Evolutionary conservation across 2,329 filamentous ascomycete genomes (phyloP).

Genomic region (Paramyrothecium roridum): DNA sequence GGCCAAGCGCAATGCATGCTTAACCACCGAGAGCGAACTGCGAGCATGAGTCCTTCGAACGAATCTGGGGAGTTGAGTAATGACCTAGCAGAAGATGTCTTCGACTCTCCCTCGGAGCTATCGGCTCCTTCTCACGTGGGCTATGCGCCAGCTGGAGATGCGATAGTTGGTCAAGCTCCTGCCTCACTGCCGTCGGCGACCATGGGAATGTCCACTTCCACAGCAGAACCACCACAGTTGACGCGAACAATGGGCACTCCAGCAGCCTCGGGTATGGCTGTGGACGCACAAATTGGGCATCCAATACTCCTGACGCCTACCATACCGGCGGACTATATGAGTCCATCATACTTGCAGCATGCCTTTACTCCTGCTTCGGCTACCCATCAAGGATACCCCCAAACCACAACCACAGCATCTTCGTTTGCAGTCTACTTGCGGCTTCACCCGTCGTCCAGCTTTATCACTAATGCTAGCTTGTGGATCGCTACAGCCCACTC

Average conservation of each 20-base stretch:
- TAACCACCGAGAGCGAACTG: too few relatives aligned
- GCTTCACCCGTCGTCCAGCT: slow-evolving; percentile 61
- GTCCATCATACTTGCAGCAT: slow-evolving; percentile 26
- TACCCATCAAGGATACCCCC: slow-evolving; percentile 18
- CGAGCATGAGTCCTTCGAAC: too few relatives aligned
- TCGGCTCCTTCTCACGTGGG: slow-evolving; percentile 17
- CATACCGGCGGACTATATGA: slow-evolving; percentile 30
- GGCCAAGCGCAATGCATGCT: too few relatives aligned
- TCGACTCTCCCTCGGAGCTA: slow-evolving; percentile 19
- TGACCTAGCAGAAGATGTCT: slow-evolving; percentile 13
- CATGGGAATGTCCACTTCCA: slow-evolving; percentile 11
- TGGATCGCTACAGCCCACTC: slow-evolving; percentile 65
- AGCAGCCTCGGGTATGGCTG: slow-evolving; percentile 16
- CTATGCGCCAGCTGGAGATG: slow-evolving; percentile 14
- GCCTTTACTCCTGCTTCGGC: slow-evolving; percentile 19
- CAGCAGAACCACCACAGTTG: slow-evolving; percentile 13
- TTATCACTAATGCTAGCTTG: slow-evolving; percentile 46
- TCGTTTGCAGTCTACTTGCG: slow-evolving; percentile 64
- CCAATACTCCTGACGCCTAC: slow-evolving; percentile 36
- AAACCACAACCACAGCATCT: slow-evolving; percentile 13
- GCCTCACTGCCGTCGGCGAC: slow-evolving; percentile 10
- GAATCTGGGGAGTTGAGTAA: slow-evolving; percentile 11
- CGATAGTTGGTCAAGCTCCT: slow-evolving; percentile 13
- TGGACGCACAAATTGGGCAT: slow-evolving; percentile 33
- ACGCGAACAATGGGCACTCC: slow-evolving; percentile 20